Base-by-base conservation (phyloP, 768 basidiomycete genomes). In the Boletus fagicola region DNA sequence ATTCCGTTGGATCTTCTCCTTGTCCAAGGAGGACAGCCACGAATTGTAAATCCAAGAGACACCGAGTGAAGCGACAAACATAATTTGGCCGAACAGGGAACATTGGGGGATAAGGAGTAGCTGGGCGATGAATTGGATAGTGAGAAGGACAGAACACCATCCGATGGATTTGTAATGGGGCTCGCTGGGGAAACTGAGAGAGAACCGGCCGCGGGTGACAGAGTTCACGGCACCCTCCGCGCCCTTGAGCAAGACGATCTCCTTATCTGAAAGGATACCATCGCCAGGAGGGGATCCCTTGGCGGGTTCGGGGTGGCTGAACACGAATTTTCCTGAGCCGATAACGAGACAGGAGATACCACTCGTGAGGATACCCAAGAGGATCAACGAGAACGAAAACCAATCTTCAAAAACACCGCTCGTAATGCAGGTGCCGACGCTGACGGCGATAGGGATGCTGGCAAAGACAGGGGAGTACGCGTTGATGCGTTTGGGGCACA, bases 1-100 rank as follows among this genome's bases (percentile, higher is more conserved):
- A 22, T 62, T 49, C 26, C 57, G 63, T 56, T 76, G 66, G 10
- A 66, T 59, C 42, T 60, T 63, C 15, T 69, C 71, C 52, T 60
- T 72, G 47, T 80, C 76, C 73, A 79, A 62, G 9, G 70, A 72
- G 3, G 75, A 70, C 1, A 76, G 50, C 63, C 66, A 75, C 11
- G 66, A 68, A 44, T 74, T 76, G 49, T 76, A 75, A 4, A 59
- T 22, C 72, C 72, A 75, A 15, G 75, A 76, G 33, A 73, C 67
- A 15, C 54, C 68, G 8, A 75, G 70, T 0, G 74, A 68, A 12
- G 53, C 0, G 39, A 75, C 62, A 48, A 75, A 76, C 66, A 75
- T 63, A 55, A 72, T 62, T 56, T 76, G 74, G 13, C 74, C 74
- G 30, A 75, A 74, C 8, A 74, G 53, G 0, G 62, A 51, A 5